Percentiles rank a stretch among this genome's conserved stretches.
Evolutionary conservation across 768 basidiomycete genomes (phyloP).

Genomic region (Lactifluus pinguis): DNA sequence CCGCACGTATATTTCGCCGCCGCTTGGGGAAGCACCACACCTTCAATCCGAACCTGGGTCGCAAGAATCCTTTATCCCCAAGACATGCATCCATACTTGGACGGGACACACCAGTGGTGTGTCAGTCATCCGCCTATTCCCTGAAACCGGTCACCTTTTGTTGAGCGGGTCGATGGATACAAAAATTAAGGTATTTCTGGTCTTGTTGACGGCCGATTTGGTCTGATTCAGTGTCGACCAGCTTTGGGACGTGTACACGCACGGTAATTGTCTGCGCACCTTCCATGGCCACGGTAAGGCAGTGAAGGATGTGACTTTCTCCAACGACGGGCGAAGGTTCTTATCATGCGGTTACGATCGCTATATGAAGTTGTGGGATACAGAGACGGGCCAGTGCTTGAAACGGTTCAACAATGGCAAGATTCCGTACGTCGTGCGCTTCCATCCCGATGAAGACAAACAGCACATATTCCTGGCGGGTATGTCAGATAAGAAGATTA

Average conservation of each 20-base stretch:
- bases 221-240: slow-evolving; percentile 25
- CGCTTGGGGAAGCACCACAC: slow-evolving; percentile 78
- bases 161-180: slow-evolving; percentile 97
- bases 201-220: background rate
- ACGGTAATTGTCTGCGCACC: slow-evolving; percentile 92
- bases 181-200: slow-evolving; percentile 74
- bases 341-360: slow-evolving; percentile 92
- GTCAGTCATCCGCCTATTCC: slow-evolving; percentile 88
- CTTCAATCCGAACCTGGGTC: slow-evolving; percentile 71
- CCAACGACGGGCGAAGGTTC: slow-evolving; percentile 85
- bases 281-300: slow-evolving; percentile 97
- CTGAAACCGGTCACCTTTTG: slow-evolving; percentile 84
- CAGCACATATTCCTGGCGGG: slow-evolving; percentile 95
- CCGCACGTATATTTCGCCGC: slow-evolving; percentile 95
- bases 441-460: slow-evolving; percentile 95
- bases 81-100: slow-evolving; percentile 94
- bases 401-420: slow-evolving; percentile 97
- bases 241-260: slow-evolving; percentile 98
- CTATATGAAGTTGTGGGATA: slow-evolving; percentile 99
- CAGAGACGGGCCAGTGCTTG: slow-evolving; percentile 95
- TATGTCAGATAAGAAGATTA: slow-evolving; percentile 99
- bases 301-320: slow-evolving; percentile 93
- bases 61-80: slow-evolving; percentile 91
- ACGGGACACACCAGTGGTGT: slow-evolving; percentile 97
- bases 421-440: slow-evolving; percentile 90